Base-by-base conservation (phyloP, 2,329 filamentous ascomycete species). In the Cordyceps cicadae region DNA sequence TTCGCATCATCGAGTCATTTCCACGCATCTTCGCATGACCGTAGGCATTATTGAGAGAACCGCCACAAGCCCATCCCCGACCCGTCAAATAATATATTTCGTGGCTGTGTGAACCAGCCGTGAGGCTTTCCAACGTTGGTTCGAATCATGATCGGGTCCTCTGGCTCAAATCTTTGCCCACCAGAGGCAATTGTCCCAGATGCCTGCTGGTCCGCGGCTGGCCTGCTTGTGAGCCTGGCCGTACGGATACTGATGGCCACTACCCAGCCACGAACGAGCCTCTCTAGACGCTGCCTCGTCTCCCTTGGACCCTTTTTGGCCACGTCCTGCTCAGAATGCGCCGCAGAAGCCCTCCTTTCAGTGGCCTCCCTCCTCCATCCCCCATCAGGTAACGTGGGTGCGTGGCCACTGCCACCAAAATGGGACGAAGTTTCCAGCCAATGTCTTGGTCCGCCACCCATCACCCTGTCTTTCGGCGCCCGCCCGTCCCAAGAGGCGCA, bases 391-490 rank as follows among this genome's bases (percentile, higher is more conserved):
- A 51, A 45, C 45, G 21, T 24, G 12, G 29, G 5, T 37, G 34
- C 48, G 21, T 59, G 49, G 46, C 14, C 26, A 43, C 48, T 45
- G 37, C 41, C 37, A 48, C 34, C 56, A 45, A 52, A 59, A 59
- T 26, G 49, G 57, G 43, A 59, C 19, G 50, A 37, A 53, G 53
- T 50, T 45, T 52, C 53, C 53, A 51, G 59, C 59, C 49, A 51
- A 58, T 61, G 60, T 61, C 60, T 61, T 21, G 29, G 43, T 39
- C 48, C 60, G 50, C 60, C 19, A 19, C 39, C n/a, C n/a, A 32
- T 51, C 45, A 45, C 24, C 24, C n/a, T 61, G 52, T 55, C 52
- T 51, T 26, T 60, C 29, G 58, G 34, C 21, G 43, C 50, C 12
- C 51, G 51, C 50, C 50, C 29, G 17, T 17, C 29, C 19, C 46